A percentile compares a stretch with the other conserved stretches of the same genome.
Conservation (phyloP, 371 early-diverging fungal genomes). For the Cladochytrium tenue region DNA sequence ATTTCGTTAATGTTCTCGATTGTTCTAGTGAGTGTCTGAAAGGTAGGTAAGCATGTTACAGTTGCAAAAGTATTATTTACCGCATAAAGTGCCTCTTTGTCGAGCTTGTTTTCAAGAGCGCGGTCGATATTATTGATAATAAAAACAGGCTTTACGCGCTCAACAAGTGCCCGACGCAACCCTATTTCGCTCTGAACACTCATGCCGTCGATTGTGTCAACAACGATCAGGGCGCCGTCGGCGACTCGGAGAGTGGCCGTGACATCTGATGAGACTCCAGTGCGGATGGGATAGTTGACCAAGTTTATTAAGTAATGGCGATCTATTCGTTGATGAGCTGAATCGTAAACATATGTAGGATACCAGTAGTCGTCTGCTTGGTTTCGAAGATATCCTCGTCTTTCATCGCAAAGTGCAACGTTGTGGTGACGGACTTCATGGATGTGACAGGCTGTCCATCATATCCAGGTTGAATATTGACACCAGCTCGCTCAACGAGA, state of each 20-base stretch:
- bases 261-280: conserved; percentile 99
- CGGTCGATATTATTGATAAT: conserved; percentile 99
- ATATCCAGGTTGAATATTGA: conserved; percentile 96
- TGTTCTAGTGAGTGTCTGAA: conserved; percentile 83
- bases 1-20: conserved; percentile 96
- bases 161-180: conserved; percentile 98
- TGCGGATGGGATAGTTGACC: conserved; percentile 99
- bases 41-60: conserved; percentile 3
- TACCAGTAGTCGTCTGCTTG: conserved; percentile 88
- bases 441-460: conserved; percentile 99
- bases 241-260: conserved; percentile 99
- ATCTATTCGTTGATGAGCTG: conserved; percentile 35
- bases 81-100: conserved; percentile 93
- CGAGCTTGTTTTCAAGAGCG: conserved; percentile 95
- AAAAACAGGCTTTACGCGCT: conserved; percentile 98
- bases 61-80: conserved; percentile 21
- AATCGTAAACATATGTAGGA: not conserved
- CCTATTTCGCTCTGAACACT: conserved; percentile 99
- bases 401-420: conserved; percentile 95
- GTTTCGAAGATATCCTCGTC: conserved; percentile 84
- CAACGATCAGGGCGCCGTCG: conserved; percentile 99
- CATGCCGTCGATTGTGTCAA: conserved; percentile 99
- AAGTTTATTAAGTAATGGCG: conserved; percentile 98
- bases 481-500: conserved; percentile 98
- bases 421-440: conserved; percentile 99